A percentile compares a stretch with the other conserved stretches of the same genome.
phyloP scores from a whole-genome alignment of 257 asterid species.

The Solanum ossicruentum region DNA sequence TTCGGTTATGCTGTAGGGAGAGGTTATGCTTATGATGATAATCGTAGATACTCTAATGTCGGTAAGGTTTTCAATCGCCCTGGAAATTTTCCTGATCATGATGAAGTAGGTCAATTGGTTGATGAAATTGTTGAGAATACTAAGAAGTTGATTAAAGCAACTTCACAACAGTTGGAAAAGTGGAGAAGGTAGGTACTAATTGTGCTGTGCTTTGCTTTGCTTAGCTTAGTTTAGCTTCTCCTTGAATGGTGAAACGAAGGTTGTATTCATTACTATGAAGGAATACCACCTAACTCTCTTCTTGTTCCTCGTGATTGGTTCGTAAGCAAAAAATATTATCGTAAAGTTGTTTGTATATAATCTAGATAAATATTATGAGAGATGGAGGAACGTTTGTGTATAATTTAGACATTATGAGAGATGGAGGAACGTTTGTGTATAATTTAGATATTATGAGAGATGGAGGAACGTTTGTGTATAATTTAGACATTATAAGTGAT shows the following conservation, averaged over 20 bases:
- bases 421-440: too few species aligned
- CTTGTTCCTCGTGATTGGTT: too few species aligned
- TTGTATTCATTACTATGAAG: too few species aligned
- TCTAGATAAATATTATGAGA: neutral
- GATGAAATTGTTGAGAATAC: neutral
- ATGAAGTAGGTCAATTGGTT: slow-evolving; percentile 16
- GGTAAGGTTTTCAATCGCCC: slow-evolving; percentile 15
- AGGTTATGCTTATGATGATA: slow-evolving; percentile 63
- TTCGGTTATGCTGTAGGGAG: slow-evolving; percentile 79
- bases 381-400: neutral
- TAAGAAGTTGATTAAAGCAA: slow-evolving; percentile 13
- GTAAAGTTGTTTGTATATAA: neutral
- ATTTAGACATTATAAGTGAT: too few species aligned
- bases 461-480: neutral
- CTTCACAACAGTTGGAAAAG: slow-evolving; percentile 33
- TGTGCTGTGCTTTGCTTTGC: neutral
- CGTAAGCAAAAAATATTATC: too few species aligned
- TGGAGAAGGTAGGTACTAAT: slow-evolving; percentile 13
- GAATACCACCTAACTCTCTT: too few species aligned
- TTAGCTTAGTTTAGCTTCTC: neutral
- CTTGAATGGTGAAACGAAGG: neutral
- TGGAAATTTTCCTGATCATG: slow-evolving; percentile 23
- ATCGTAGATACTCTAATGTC: slow-evolving; percentile 47
- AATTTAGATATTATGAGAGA: neutral
- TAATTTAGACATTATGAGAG: too few species aligned